These are phyloP conservation scores for Sclerotinia subarctica DNA, from an alignment of 2,329 filamentous ascomycete genomes.

Conservation along the genomic window DNA sequence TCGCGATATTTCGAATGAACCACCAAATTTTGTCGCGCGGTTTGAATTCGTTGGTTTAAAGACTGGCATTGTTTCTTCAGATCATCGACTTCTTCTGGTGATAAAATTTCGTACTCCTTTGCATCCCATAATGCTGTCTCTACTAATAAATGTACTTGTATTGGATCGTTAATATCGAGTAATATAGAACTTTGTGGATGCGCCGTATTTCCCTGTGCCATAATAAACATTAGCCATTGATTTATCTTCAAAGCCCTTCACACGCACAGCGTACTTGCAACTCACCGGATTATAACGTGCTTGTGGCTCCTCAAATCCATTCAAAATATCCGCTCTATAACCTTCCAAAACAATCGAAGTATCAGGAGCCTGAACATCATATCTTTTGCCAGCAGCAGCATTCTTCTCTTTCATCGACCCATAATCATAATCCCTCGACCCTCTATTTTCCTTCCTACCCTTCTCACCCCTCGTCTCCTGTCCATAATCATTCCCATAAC, in stretches of 20 bases:
- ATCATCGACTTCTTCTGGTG: slow-evolving; percentile 85
- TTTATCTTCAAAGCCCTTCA: background rate
- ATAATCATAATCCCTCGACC: slow-evolving; percentile 12
- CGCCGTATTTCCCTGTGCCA: slow-evolving; percentile 48
- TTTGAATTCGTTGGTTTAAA: slow-evolving; percentile 73
- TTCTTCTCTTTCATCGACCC: slow-evolving; percentile 8
- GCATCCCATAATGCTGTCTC: slow-evolving; percentile 92
- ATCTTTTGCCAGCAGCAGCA: background rate
- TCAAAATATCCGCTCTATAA: slow-evolving; percentile 55
- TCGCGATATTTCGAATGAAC: slow-evolving; percentile 94
- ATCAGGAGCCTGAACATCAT: slow-evolving; percentile 17
- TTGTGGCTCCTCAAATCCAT: slow-evolving; percentile 52
- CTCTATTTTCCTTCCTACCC: slow-evolving; percentile 9
- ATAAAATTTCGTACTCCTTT: slow-evolving; percentile 77
- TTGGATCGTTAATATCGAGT: slow-evolving; percentile 64
- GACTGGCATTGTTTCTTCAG: slow-evolving; percentile 82
- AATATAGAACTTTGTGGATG: slow-evolving; percentile 54
- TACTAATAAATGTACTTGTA: slow-evolving; percentile 87
- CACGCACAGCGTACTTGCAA: slow-evolving; percentile 1
- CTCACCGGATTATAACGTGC: slow-evolving; percentile 57
- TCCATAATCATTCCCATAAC: slow-evolving; percentile 1
- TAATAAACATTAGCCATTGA: slow-evolving; percentile 12
- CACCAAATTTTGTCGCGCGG: slow-evolving; percentile 75
- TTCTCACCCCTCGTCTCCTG: background rate
- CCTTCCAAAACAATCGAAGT: slow-evolving; percentile 52